Evolutionary conservation across 2,329 filamentous ascomycete genomes (phyloP).

Genomic region (Aureobasidium melanogenum): DNA sequence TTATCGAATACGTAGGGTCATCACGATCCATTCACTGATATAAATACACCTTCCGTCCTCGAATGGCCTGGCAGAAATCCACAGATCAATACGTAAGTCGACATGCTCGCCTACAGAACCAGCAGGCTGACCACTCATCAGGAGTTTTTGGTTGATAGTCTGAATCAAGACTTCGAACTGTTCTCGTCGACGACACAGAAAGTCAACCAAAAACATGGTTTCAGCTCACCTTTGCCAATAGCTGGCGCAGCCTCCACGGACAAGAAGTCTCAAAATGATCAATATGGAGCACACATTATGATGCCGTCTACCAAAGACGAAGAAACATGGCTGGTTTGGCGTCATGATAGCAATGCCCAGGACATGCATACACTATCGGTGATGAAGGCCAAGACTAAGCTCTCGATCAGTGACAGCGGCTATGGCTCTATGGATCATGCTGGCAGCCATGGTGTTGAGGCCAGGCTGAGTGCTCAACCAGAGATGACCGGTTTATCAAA

Average conservation of each 20-base stretch:
- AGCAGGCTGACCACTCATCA: neutral
- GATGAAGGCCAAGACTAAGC: neutral
- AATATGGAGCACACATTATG: neutral
- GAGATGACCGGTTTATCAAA: neutral
- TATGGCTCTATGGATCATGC: neutral
- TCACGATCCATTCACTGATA: neutral
- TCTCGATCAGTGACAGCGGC: neutral
- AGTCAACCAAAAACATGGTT: neutral
- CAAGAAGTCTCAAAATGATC: neutral
- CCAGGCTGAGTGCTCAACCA: neutral
- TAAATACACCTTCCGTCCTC: neutral
- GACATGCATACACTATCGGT: neutral
- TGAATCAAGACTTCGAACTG: neutral
- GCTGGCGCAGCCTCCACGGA: neutral
- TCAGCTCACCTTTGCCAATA: neutral
- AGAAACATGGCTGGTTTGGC: neutral
- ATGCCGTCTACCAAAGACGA: neutral
- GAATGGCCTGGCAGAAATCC: conserved; percentile 4
- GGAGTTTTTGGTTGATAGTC: neutral
- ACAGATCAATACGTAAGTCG: neutral
- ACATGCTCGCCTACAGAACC: neutral
- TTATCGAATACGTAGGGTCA: neutral
- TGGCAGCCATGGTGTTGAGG: neutral
- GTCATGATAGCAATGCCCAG: neutral
- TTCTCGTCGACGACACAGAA: neutral